Evolutionary conservation across 768 basidiomycete species (phyloP).

Genomic region (Mycena vulgaris): DNA sequence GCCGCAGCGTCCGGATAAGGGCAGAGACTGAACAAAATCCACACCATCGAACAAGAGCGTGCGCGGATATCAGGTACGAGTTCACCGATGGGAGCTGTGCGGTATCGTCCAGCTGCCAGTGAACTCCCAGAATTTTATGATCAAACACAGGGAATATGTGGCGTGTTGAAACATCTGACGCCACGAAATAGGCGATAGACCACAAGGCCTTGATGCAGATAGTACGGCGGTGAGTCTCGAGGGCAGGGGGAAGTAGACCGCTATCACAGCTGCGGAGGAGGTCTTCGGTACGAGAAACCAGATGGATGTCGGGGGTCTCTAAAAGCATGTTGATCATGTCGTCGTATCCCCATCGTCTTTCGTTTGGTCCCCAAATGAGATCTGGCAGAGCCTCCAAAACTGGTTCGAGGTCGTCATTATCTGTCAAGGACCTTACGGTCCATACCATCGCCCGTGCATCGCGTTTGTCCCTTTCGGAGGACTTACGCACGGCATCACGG

Average conservation of each 20-base stretch:
- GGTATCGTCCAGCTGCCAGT: background rate
- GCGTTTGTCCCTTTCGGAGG: too few species aligned
- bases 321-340: background rate
- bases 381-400: background rate
- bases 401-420: background rate
- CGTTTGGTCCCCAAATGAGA: background rate
- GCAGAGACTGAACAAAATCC: too few species aligned
- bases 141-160: background rate
- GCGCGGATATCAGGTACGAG: background rate
- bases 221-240: background rate
- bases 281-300: background rate
- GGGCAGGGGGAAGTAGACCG: background rate
- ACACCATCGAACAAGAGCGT: background rate
- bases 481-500: too few species aligned
- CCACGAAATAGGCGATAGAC: background rate
- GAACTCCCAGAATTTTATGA: background rate
- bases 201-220: background rate
- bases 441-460: too few species aligned
- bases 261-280: conserved; percentile 1
- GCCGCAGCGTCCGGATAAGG: too few species aligned
- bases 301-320: background rate
- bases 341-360: background rate
- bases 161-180: background rate
- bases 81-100: background rate
- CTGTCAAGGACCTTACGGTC: too few species aligned